Evolutionary conservation across 2,329 filamentous ascomycete genomes (phyloP).

Genomic region (Chaetomiaceae sp.): DNA sequence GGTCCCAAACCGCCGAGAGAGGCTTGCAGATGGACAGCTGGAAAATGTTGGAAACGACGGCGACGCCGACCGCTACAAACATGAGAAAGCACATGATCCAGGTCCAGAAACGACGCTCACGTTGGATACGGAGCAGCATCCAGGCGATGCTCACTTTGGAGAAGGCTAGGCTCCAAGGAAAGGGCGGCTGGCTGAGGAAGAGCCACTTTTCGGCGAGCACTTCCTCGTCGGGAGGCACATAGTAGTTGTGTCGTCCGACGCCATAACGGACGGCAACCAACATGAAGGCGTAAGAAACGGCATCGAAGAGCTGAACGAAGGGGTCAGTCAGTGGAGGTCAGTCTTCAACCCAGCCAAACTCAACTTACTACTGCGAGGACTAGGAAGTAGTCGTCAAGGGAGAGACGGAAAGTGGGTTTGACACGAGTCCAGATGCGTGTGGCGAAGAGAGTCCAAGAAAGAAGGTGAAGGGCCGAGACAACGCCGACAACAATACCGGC

Average conservation of each 20-base stretch:
- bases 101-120: constrained; percentile 13
- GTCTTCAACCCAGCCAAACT: too few relatives aligned
- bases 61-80: constrained; percentile 11
- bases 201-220: constrained; percentile 18
- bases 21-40: constrained; percentile 17
- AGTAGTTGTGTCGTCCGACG: constrained; percentile 19
- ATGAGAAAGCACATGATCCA: constrained; percentile 13
- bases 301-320: constrained; percentile 16
- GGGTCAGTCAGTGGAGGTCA: too few relatives aligned
- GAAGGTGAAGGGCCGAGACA: constrained; percentile 9
- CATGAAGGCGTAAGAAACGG: constrained; percentile 11
- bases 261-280: constrained; percentile 13
- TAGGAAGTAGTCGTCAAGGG: constrained; percentile 18
- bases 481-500: constrained; percentile 12
- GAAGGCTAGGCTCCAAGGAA: constrained; percentile 18
- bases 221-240: constrained; percentile 4
- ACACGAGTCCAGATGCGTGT: constrained; percentile 16
- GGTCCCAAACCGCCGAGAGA: constrained; percentile 18
- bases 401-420: constrained; percentile 10
- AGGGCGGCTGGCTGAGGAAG: constrained; percentile 19
- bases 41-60: constrained; percentile 16
- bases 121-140: constrained; percentile 19
- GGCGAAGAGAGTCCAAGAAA: constrained; percentile 10
- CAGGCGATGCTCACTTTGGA: constrained; percentile 21
- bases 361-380: constrained; percentile 17